Base-by-base conservation (phyloP, 2,329 filamentous ascomycete genomes). In the Ustilaginoidea virens region DNA sequence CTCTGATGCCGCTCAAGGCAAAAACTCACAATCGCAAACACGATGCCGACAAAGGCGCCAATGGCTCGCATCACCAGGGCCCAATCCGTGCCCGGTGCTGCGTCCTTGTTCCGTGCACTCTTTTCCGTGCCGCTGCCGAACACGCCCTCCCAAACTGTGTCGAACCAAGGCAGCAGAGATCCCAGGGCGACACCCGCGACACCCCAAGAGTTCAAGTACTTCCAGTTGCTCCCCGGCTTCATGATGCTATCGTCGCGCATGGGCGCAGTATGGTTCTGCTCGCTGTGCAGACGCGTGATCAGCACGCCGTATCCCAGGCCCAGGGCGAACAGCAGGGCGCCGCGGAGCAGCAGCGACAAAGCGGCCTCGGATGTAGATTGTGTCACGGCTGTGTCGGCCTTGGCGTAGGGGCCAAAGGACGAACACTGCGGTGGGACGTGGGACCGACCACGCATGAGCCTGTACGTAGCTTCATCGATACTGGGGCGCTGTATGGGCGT, bases 291-390 rank as follows among this genome's bases (percentile, higher is more conserved):
- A 46, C 82, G 75, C 13, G 78, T 75, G 22, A 94, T 77, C 23
- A 94, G 62, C 1, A 79, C 59, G 2, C 87, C 87, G 50, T 93
- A 96, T 11, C 76, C 69, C 30, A 87, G 64, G 1, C 90, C 90
- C 21, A 93, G 74, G 0, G 65, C 55, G 45, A 90, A 90, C 7
- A 96, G 63, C 3, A 90, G 55, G 1, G 61, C 49, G 2, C 68
- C 67, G 31, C 80, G 69, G 16, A 70, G 43, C 4, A 55, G 39
- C 2, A 78, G 51, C 1, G 73, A 69, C 3, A 76, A 23, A n/a
- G 32, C 14, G 10, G 31, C 27, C 5, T 38, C 40, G 3, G 26
- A 15, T 16, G 45, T 32, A 2, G 48, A 46, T 2, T 41, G 40
- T 3, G 45, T 35, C 11, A 43, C 44, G 5, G 35, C 28, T 10